Evolutionary conservation across 495 filamentous ascomycete genomes (phyloP).

Genomic region (Pyrenula massariospora): DNA sequence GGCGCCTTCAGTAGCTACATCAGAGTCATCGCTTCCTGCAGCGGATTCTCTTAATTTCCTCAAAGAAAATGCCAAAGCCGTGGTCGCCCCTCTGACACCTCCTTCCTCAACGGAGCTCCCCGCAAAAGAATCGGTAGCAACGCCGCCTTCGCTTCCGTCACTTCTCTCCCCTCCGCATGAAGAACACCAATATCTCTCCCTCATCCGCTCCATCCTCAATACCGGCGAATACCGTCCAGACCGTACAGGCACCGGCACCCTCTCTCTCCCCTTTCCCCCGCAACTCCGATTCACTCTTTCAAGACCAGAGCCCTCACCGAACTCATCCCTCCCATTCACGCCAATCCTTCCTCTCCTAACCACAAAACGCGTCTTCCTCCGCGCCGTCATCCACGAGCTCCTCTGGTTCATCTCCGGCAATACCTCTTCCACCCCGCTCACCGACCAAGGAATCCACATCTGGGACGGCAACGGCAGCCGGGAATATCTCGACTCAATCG

Average conservation of each 20-base stretch:
- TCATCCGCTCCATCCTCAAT: slow-evolving; percentile 64
- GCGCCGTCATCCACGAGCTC: slow-evolving; percentile 83
- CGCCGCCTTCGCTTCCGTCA: slow-evolving; percentile 7
- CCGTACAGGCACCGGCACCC: slow-evolving; percentile 84
- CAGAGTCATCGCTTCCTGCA: background rate
- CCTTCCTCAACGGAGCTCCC: slow-evolving; percentile 12
- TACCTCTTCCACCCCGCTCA: slow-evolving; percentile 67
- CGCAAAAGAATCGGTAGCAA: slow-evolving; percentile 12
- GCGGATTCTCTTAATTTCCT: background rate
- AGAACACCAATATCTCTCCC: slow-evolving; percentile 65
- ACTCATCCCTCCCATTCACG: slow-evolving; percentile 15
- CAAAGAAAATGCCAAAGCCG: slow-evolving; percentile 1
- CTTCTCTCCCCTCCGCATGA: slow-evolving; percentile 36
- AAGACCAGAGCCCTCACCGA: slow-evolving; percentile 21
- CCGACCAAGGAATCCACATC: slow-evolving; percentile 75
- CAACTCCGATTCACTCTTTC: slow-evolving; percentile 80
- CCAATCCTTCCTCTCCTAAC: slow-evolving; percentile 83
- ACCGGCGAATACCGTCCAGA: slow-evolving; percentile 74
- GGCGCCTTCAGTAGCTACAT: background rate
- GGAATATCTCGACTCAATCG: slow-evolving; percentile 72
- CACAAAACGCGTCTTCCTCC: slow-evolving; percentile 90
- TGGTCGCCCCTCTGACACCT: background rate
- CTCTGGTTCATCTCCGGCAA: slow-evolving; percentile 88
- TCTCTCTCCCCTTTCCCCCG: slow-evolving; percentile 74
- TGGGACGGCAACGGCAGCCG: slow-evolving; percentile 93